phyloP scores from a whole-genome alignment of 148 eudicot species.

The Rhododendron williamsianum region DNA sequence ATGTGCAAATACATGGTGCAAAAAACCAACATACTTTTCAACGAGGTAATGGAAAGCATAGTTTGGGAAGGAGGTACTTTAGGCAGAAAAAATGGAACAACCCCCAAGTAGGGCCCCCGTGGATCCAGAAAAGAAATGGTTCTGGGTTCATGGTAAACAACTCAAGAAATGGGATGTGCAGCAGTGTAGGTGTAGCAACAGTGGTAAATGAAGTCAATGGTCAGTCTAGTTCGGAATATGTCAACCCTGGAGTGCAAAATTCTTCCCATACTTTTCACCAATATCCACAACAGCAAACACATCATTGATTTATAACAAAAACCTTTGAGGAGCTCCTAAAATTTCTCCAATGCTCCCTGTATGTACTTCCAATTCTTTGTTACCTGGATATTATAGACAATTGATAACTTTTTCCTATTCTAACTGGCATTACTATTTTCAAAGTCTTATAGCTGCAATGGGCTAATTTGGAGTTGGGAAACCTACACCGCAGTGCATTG shows the following conservation, averaged over 20 bases:
- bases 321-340: constrained; percentile 11
- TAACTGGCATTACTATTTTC: not conserved
- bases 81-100: constrained; percentile 56
- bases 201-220: constrained; percentile 24
- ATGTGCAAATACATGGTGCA: constrained; percentile 13
- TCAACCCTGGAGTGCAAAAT: constrained; percentile 36
- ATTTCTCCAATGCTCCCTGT: constrained; percentile 12
- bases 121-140: constrained; percentile 39
- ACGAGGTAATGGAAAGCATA: constrained; percentile 21
- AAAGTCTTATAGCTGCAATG: constrained; percentile 9
- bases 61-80: constrained; percentile 42
- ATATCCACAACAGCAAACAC: constrained; percentile 20
- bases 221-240: constrained; percentile 30
- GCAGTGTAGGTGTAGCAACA: constrained; percentile 24
- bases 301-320: constrained; percentile 16
- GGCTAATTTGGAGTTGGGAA: not conserved
- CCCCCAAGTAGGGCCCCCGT: constrained; percentile 41
- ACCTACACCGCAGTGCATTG: not conserved
- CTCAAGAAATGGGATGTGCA: constrained; percentile 28
- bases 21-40: constrained; percentile 26
- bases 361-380: constrained; percentile 16
- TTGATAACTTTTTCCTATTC: not conserved
- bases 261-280: constrained; percentile 36
- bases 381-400: not conserved
- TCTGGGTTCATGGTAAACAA: constrained; percentile 43